These are phyloP conservation scores for Plantago lanceolata DNA, from an alignment of 305 asterid genomes.

Conservation along the genomic window DNA sequence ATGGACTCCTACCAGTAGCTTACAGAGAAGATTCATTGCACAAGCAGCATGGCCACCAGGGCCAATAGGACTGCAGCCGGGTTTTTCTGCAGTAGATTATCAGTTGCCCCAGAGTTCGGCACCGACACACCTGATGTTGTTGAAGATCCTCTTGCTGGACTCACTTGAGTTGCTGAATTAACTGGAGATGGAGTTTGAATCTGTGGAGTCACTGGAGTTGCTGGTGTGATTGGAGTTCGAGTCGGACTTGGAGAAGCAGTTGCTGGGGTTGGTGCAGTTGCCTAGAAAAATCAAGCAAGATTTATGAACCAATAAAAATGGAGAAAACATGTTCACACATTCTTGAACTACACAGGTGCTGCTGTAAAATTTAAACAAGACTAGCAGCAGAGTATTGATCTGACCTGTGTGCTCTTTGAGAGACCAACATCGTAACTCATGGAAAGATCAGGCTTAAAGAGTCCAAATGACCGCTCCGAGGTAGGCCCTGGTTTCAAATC, in stretches of 20 bases:
- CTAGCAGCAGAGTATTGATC: not conserved
- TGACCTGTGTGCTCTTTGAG: constrained; percentile 55
- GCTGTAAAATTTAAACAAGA: not conserved
- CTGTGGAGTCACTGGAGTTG: too few species aligned
- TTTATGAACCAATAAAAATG: not conserved
- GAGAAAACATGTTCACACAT: too few species aligned
- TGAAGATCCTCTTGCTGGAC: too few species aligned
- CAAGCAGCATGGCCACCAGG: constrained; percentile 72
- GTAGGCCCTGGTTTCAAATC: constrained; percentile 75
- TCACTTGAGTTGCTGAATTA: too few species aligned
- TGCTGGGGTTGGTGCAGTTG: constrained; percentile 34
- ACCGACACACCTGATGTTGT: constrained; percentile 51
- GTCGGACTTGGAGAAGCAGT: constrained; percentile 3
- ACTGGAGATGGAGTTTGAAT: too few species aligned
- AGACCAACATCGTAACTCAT: constrained; percentile 60
- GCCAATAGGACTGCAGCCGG: constrained; percentile 67
- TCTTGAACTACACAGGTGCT: too few species aligned
- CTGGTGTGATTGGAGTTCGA: not conserved
- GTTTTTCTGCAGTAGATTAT: constrained; percentile 61
- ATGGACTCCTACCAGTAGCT: constrained; percentile 64
- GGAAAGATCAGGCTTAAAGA: constrained; percentile 69
- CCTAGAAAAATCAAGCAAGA: constrained; percentile 28
- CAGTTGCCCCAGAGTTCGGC: constrained; percentile 51
- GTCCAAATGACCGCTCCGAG: constrained; percentile 84
- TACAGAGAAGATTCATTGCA: constrained; percentile 64